Evolutionary conservation across 2,329 filamentous ascomycete genomes (phyloP).

Genomic region (Fusarium agapanthi): DNA sequence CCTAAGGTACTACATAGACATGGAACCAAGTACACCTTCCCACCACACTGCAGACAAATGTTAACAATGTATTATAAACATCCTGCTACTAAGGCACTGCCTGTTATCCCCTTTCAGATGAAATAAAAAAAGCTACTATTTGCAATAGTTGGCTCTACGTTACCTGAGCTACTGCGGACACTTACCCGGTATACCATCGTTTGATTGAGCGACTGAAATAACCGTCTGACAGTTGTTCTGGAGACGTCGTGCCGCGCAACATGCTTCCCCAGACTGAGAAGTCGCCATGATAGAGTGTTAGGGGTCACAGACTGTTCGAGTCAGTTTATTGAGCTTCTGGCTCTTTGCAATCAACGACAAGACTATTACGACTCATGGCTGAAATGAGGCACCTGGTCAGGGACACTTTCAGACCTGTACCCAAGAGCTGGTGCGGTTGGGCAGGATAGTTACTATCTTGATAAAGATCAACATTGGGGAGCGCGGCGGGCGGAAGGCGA

Average conservation of each 20-base stretch:
- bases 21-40: background rate
- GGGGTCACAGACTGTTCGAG: conserved; percentile 10
- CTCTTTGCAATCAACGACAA: background rate
- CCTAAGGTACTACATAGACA: background rate
- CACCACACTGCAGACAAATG: background rate
- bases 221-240: conserved; percentile 21
- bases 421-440: conserved; percentile 14
- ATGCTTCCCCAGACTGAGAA: conserved; percentile 33
- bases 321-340: conserved; percentile 20
- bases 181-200: background rate
- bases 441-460: conserved; percentile 21
- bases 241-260: conserved; percentile 26
- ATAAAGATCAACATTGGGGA: conserved; percentile 32
- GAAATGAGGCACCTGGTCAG: conserved; percentile 19
- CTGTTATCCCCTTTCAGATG: background rate
- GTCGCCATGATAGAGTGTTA: conserved; percentile 8
- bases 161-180: background rate
- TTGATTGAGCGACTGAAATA: background rate
- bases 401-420: background rate
- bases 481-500: conserved; percentile 20
- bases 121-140: background rate
- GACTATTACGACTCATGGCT: conserved; percentile 18
- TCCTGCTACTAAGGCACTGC: too few species aligned
- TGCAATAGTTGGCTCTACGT: background rate
- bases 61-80: too few species aligned